Evolutionary conservation across 2,329 filamentous ascomycete species (phyloP), one percentile per base, ranked within the genome.

Genomic region (Penicillium sp.): DNA sequence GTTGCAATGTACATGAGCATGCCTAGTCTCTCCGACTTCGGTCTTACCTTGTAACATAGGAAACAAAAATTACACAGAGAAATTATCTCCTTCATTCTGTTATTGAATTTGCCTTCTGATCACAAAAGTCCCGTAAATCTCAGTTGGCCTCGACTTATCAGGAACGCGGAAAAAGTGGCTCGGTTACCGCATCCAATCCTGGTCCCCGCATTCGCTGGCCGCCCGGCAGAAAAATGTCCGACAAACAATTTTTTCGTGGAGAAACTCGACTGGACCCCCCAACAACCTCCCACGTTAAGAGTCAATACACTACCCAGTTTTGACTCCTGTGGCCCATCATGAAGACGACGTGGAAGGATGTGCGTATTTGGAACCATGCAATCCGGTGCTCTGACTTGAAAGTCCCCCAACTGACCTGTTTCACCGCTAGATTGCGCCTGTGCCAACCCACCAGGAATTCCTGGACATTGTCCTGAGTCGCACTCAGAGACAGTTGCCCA

Each of bases 401-500:
- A 61, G 76, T 73, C 60, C 71, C 72, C 69, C 42, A n/a, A 49
- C 57, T 59, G 30, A 55, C 16, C 35, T 42, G 33, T 77, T 79
- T 75, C 65, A 72, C 68, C 70, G 68, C 69, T 70, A 80, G 75
- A 96, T 96, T 71, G 89, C 90, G 65, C 92, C 92, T 68, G 92
- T 96, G 68, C 94, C 94, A 60, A 96, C 91, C 73, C 89, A 89
- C 78, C 90, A 96, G 83, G 95, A 99, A 81, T 98, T 99, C 75
- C 85, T 99, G 71, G 95, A 99, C 80, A 97, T 99, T 77, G 93
- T 98, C 68, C 86, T 99, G 72, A 96, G 91, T 74, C 85, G 95
- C 70, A 97, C 93, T 4, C 94, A 98, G 84, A 86, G 94, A 75
- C 89, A 94, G 65, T 84, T 99, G 66, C 95, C 95, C 14, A 99